Evolutionary conservation across 2,329 filamentous ascomycete species (phyloP).

Genomic region (Exophiala lecanii-corni): DNA sequence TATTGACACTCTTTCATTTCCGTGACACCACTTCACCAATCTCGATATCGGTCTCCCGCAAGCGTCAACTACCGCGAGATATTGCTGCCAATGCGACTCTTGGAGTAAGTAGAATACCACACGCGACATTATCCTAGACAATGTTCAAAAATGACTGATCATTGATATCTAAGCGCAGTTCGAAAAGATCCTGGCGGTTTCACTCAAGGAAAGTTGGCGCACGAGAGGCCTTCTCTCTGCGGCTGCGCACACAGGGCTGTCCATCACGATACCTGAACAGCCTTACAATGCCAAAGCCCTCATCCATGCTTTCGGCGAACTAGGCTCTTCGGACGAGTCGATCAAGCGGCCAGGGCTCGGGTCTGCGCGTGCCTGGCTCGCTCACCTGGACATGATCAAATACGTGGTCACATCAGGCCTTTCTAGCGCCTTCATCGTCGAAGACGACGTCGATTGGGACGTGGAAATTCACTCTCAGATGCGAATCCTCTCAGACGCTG

Average conservation of each 20-base stretch:
- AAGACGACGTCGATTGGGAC: conserved; percentile 46
- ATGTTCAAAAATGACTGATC: neutral
- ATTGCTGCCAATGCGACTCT: conserved; percentile 18
- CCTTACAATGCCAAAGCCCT: conserved; percentile 27
- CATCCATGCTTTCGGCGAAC: conserved; percentile 29
- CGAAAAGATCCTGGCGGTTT: conserved; percentile 32
- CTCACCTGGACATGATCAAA: conserved; percentile 35
- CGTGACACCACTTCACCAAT: neutral
- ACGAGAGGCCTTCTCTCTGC: conserved; percentile 35
- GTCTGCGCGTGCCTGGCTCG: conserved; percentile 33
- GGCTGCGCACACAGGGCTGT: conserved; percentile 32
- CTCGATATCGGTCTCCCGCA: neutral
- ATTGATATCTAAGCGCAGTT: conserved; percentile 17
- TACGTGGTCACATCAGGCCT: conserved; percentile 33
- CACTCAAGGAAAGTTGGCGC: conserved; percentile 34
- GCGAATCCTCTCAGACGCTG: conserved; percentile 11
- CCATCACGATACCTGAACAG: conserved; percentile 33
- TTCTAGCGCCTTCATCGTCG: conserved; percentile 40
- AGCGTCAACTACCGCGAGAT: neutral
- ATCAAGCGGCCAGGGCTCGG: conserved; percentile 9
- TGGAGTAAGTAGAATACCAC: conserved; percentile 1
- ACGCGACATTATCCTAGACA: neutral
- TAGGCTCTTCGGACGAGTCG: conserved; percentile 13
- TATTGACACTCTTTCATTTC: neutral
- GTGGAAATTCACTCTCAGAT: conserved; percentile 28